Conservation (phyloP, 495 filamentous ascomycete species). For the Lasiosphaeria ovina region DNA sequence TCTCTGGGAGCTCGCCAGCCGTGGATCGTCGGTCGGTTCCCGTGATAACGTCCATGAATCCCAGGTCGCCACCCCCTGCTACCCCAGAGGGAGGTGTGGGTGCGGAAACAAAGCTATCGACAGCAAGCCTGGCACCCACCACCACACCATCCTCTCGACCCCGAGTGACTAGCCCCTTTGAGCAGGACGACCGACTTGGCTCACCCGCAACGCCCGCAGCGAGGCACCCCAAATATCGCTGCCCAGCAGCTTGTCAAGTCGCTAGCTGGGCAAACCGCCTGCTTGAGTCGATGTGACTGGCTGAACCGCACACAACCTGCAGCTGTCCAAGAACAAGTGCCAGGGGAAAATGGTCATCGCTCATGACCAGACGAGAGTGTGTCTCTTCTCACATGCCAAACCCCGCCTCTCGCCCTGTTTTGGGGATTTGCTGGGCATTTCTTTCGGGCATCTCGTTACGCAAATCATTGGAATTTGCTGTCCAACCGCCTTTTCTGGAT, state of each 20-base stretch:
- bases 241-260: background rate
- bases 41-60: background rate
- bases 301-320: too few relatives aligned
- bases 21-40: constrained; percentile 2
- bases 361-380: too few relatives aligned
- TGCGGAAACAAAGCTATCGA: background rate
- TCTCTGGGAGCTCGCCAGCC: background rate
- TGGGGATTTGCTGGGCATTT: too few relatives aligned
- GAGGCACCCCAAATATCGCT: background rate
- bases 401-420: too few relatives aligned
- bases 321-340: too few relatives aligned
- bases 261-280: too few relatives aligned
- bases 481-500: too few relatives aligned
- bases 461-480: too few relatives aligned
- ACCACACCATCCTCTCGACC: background rate
- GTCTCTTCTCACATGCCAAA: too few relatives aligned
- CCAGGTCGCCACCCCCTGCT: constrained; percentile 1
- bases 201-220: background rate
- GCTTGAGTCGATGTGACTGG: too few relatives aligned
- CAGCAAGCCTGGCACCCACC: background rate
- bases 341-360: too few relatives aligned
- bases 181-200: constrained; percentile 1
- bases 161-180: background rate
- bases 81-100: background rate
- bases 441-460: too few relatives aligned